Conservation (phyloP, 2,329 filamentous ascomycete genomes). For the Sporothrix euskadiensis region DNA sequence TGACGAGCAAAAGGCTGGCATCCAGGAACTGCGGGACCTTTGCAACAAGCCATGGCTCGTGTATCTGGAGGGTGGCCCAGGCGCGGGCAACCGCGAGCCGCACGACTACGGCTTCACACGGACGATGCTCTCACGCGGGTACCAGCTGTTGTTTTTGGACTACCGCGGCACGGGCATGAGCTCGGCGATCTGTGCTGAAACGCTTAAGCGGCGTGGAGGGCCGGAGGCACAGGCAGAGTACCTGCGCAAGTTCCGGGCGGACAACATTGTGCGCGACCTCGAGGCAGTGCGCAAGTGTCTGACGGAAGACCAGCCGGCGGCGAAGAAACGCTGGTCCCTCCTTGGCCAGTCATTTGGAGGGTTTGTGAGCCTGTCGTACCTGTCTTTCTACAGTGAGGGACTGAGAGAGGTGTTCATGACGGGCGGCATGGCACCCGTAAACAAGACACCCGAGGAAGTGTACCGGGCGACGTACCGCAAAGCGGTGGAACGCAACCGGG, state of each 20-base stretch:
- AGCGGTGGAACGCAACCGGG: slow-evolving; percentile 69
- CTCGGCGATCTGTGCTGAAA: slow-evolving; percentile 73
- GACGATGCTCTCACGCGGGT: slow-evolving; percentile 72
- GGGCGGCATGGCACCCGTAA: slow-evolving; percentile 78
- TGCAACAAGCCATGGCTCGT: slow-evolving; percentile 60
- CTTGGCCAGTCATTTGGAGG: slow-evolving; percentile 93
- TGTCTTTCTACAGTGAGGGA: slow-evolving; percentile 76
- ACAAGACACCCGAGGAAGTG: slow-evolving; percentile 69
- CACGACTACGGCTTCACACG: slow-evolving; percentile 72
- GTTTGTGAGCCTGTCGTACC: slow-evolving; percentile 80
- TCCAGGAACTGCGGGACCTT: slow-evolving; percentile 26
- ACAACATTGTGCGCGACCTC: slow-evolving; percentile 85
- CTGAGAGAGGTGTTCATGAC: slow-evolving; percentile 81
- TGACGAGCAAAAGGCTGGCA: slow-evolving; percentile 6
- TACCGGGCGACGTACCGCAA: slow-evolving; percentile 72
- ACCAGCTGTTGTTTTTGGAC: slow-evolving; percentile 84
- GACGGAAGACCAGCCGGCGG: slow-evolving; percentile 62
- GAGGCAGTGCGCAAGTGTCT: slow-evolving; percentile 80
- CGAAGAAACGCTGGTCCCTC: slow-evolving; percentile 73
- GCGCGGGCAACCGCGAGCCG: slow-evolving; percentile 72
- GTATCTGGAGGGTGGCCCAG: slow-evolving; percentile 85
- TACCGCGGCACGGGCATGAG: slow-evolving; percentile 88
- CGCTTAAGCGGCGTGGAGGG: slow-evolving; percentile 63
- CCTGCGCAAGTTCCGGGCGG: slow-evolving; percentile 80
- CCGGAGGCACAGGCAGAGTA: slow-evolving; percentile 73